Percentiles rank a stretch among this genome's conserved stretches.
Evolutionary conservation across 768 basidiomycete genomes (phyloP).

Genomic region (Leccinellum rugosiceps): DNA sequence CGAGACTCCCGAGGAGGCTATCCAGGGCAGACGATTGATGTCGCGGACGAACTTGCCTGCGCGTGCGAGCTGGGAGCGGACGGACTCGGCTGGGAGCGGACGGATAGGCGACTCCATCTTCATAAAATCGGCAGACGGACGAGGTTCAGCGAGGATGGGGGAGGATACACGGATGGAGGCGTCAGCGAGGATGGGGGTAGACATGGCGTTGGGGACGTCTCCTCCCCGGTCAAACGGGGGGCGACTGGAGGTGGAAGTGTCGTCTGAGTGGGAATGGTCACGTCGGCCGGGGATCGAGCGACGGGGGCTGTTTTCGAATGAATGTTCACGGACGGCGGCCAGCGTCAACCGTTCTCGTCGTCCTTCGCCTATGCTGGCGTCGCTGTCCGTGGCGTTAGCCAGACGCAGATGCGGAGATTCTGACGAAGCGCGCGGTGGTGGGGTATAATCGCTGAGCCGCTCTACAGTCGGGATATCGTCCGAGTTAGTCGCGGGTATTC

Average conservation of each 20-base stretch:
- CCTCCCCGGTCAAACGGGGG: conserved; percentile 20
- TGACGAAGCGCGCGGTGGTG: conserved; percentile 24
- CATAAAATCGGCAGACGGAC: conserved; percentile 44
- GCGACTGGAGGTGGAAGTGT: conserved; percentile 24
- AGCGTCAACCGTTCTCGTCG: conserved; percentile 26
- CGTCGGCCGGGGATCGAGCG: conserved; percentile 13
- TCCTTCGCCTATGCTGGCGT: conserved; percentile 18
- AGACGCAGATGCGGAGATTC: conserved; percentile 22
- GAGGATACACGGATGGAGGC: conserved; percentile 28
- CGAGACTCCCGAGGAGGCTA: conserved; percentile 43
- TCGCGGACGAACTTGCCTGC: conserved; percentile 35
- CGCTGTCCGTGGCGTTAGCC: conserved; percentile 16
- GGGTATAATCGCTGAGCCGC: conserved; percentile 18
- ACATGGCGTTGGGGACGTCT: conserved; percentile 28
- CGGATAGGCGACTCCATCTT: conserved; percentile 47
- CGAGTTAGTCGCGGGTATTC: conserved; percentile 21
- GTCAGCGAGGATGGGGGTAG: conserved; percentile 27
- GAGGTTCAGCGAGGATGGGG: conserved; percentile 41
- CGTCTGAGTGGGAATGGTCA: conserved; percentile 19
- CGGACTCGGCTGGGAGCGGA: conserved; percentile 34
- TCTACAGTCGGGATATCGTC: conserved; percentile 31
- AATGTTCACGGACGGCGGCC: conserved; percentile 23
- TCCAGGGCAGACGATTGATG: conserved; percentile 46
- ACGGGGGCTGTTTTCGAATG: conserved; percentile 15
- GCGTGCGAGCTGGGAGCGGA: conserved; percentile 36